A percentile compares a stretch with the other conserved stretches of the same genome.
Conservation (phyloP, 2,329 filamentous ascomycete genomes). For the Fusarium succisae region DNA sequence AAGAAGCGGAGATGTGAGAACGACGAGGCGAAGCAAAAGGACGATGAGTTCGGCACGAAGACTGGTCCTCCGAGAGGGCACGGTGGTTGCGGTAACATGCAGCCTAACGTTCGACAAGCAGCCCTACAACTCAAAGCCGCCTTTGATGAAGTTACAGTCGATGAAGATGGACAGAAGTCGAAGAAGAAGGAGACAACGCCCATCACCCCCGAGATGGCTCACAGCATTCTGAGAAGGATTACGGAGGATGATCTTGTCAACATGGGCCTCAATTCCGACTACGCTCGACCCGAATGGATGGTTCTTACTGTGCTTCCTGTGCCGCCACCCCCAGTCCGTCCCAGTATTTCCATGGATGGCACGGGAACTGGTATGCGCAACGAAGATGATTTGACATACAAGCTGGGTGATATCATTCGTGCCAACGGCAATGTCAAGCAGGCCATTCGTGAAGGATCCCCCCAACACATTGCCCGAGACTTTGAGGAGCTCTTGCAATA, state of each 20-base stretch:
- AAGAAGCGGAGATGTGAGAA: slow-evolving; percentile 86
- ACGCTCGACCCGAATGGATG: slow-evolving; percentile 98
- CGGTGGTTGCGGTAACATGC: slow-evolving; percentile 91
- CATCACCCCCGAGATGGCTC: slow-evolving; percentile 84
- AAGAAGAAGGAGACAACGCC: slow-evolving; percentile 80
- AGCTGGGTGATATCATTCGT: slow-evolving; percentile 96
- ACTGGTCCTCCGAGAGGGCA: slow-evolving; percentile 67
- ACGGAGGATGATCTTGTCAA: slow-evolving; percentile 81
- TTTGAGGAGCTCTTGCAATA: slow-evolving; percentile 95
- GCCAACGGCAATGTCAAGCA: slow-evolving; percentile 95
- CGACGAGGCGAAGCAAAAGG: slow-evolving; percentile 75
- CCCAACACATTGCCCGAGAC: slow-evolving; percentile 88
- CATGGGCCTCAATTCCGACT: slow-evolving; percentile 93
- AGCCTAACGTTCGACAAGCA: slow-evolving; percentile 88
- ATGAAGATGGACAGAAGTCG: slow-evolving; percentile 73
- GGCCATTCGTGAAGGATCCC: slow-evolving; percentile 89
- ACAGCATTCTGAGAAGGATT: slow-evolving; percentile 88
- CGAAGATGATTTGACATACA: slow-evolving; percentile 99
- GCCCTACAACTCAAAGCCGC: slow-evolving; percentile 83
- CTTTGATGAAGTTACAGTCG: slow-evolving; percentile 72
- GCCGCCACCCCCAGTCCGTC: slow-evolving; percentile 92
- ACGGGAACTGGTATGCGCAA: slow-evolving; percentile 91
- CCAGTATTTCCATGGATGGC: slow-evolving; percentile 96
- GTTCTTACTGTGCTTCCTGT: slow-evolving; percentile 94
- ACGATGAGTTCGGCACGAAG: slow-evolving; percentile 73